Base-by-base conservation (phyloP, 1,139 yeast species). In the Blastobotrys indianensis region DNA sequence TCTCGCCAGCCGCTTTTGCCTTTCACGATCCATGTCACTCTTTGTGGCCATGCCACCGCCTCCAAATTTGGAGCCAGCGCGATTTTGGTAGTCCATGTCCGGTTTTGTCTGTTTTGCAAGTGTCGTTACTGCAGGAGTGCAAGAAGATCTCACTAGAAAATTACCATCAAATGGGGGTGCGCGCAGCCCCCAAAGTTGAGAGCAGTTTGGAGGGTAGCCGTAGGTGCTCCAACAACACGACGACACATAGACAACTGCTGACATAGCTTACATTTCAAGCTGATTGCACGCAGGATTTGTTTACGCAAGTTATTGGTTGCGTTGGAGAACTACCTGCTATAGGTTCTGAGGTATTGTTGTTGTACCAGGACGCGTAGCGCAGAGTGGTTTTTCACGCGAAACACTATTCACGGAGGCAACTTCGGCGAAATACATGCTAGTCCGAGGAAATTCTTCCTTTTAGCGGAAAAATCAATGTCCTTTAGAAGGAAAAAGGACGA, bases 11-110 rank as follows among this genome's bases (percentile, higher is more conserved):
- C 94, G 70, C 49, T 80, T 77, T 48, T 79, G 71, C 31, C 87
- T 70, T 47, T 82, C 82, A 1, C 80, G 79, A 56, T 83, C 82
- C 6, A 82, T 71, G 56, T 82, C 87, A 40, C 77, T 77, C 32
- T 69, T 63, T 17, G 83, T 85, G 2, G 94, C 94, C 16, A 85
- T 73, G 1, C 94, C 95, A 47, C 95, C 95, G 39, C 69, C 65
- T 17, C 42, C 44, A 31, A 38, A 73, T 59, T 76, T 77, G 2
- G 79, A 74, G 0, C 82, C 82, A 0, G 74, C 78, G 54, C 81
- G 60, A 50, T 77, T 76, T 51, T 77, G 80, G 52, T 75, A 75
- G 52, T 77, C 82, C 82, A 77, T 76, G 10, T 20, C 25, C 6
- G 25, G 6, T 20, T 4, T 20, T 7, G 25, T 20, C 7, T 20